These are phyloP conservation scores for Boletus subluridellus DNA, from an alignment of 1,284 basidiomycete species.

Conservation along the genomic window DNA sequence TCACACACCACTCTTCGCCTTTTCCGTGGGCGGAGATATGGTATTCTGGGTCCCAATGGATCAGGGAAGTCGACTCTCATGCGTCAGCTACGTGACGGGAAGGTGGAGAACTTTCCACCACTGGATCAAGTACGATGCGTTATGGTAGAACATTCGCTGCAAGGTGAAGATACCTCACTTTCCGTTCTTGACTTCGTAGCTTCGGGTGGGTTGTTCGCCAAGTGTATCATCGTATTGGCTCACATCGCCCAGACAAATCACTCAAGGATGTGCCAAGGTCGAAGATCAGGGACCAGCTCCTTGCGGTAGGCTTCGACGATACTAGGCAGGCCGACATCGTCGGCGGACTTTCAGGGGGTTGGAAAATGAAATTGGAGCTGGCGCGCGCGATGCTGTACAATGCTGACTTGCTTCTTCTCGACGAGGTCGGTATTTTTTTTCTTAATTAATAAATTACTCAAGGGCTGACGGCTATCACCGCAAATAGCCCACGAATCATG, in stretches of 20 bases:
- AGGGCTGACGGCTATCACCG: conserved; percentile 21
- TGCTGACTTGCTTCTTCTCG: conserved; percentile 89
- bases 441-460: conserved; percentile 23
- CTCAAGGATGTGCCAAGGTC: conserved; percentile 56
- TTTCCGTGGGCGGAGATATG: conserved; percentile 89
- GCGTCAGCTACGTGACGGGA: conserved; percentile 92
- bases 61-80: conserved; percentile 96
- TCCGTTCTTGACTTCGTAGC: conserved; percentile 88
- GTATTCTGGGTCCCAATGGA: conserved; percentile 94
- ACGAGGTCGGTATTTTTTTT: conserved; percentile 53
- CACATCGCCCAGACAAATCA: conserved; percentile 49
- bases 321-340: conserved; percentile 83
- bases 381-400: conserved; percentile 96
- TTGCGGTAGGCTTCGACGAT: conserved; percentile 90
- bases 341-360: conserved; percentile 92
- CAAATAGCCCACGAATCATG: conserved; percentile 86
- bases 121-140: conserved; percentile 82
- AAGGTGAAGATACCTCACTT: conserved; percentile 83
- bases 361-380: conserved; percentile 98
- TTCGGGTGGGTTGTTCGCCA: conserved; percentile 51
- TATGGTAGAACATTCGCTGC: conserved; percentile 95
- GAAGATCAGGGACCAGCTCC: conserved; percentile 75
- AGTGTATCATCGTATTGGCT: conserved; percentile 4
- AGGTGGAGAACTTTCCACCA: conserved; percentile 95
- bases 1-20: conserved; percentile 94